phyloP scores from a whole-genome alignment of 2,329 filamentous ascomycete species.

The Aspergillus candidus region DNA sequence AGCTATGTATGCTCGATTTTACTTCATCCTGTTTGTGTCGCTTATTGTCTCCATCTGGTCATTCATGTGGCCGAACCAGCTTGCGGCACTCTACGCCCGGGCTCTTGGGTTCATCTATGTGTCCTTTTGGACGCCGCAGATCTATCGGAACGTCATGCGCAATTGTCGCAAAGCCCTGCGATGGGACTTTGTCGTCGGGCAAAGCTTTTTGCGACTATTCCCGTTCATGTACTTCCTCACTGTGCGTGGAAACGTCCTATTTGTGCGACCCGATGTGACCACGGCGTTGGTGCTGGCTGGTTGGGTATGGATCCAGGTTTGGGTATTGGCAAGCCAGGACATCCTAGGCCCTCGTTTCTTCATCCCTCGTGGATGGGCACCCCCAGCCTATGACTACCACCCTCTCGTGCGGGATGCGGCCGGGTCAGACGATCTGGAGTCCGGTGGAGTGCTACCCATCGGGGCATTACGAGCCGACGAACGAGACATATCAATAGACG shows the following conservation, averaged over 20 bases:
- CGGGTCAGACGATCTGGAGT: constrained; percentile 62
- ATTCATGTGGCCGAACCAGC: constrained; percentile 48
- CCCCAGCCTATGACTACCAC: constrained; percentile 81
- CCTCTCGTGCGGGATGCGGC: constrained; percentile 61
- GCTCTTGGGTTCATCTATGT: constrained; percentile 67
- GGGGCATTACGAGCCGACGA: constrained; percentile 55
- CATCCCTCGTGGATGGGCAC: constrained; percentile 61
- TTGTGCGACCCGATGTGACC: constrained; percentile 61
- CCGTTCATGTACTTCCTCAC: constrained; percentile 85
- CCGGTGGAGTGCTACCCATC: constrained; percentile 68
- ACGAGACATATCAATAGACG: constrained; percentile 31
- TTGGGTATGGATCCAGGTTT: constrained; percentile 86
- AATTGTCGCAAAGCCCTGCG: constrained; percentile 88
- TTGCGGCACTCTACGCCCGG: constrained; percentile 54
- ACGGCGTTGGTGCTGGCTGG: constrained; percentile 60
- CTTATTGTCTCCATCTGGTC: constrained; percentile 57
- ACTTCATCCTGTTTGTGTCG: constrained; percentile 52
- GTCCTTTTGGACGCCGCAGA: constrained; percentile 89
- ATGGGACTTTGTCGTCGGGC: constrained; percentile 84
- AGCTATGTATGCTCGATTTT: constrained; percentile 57
- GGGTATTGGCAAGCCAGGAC: constrained; percentile 72
- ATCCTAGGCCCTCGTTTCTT: constrained; percentile 85
- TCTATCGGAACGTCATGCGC: constrained; percentile 79
- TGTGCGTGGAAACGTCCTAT: constrained; percentile 71
- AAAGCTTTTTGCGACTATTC: constrained; percentile 69